Percentiles rank a stretch among this genome's conserved stretches.
Evolutionary conservation across 1,284 basidiomycete genomes (phyloP).

Genomic region (Melampsora larici-populina): DNA sequence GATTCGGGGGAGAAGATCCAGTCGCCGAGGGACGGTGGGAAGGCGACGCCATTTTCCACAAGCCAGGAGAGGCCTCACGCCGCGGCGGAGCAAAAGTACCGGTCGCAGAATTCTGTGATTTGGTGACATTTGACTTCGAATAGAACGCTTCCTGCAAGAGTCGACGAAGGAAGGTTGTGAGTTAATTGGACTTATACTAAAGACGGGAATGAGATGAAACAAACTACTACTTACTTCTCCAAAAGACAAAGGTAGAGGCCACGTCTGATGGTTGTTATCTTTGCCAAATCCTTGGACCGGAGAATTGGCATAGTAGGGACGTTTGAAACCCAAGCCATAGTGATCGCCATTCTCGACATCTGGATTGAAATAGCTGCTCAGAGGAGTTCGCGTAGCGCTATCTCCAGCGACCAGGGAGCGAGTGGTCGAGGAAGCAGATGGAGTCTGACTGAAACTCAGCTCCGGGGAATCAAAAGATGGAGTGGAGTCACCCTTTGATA

Average conservation of each 20-base stretch:
- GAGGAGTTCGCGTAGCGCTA: conserved; percentile 5
- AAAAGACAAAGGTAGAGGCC: conserved; percentile 38
- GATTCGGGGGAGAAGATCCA: conserved; percentile 15
- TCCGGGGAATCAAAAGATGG: conserved; percentile 26
- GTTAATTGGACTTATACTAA: not conserved
- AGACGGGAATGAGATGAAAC: not conserved
- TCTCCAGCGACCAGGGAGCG: conserved; percentile 26
- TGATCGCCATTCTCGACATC: not conserved
- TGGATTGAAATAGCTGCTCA: not conserved
- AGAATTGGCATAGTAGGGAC: not conserved
- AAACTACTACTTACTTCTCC: conserved; percentile 25
- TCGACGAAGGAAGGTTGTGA: not conserved
- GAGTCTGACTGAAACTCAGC: conserved; percentile 37
- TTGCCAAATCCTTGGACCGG: conserved; percentile 9
- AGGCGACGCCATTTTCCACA: conserved; percentile 21
- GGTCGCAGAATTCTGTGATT: conserved; percentile 2
- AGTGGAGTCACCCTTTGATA: conserved; percentile 16
- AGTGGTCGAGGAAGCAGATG: conserved; percentile 38
- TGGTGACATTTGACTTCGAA: conserved; percentile 43
- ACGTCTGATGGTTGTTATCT: conserved; percentile 16
- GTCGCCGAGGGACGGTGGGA: conserved; percentile 5
- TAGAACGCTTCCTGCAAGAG: conserved; percentile 40
- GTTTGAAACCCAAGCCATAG: conserved; percentile 22
- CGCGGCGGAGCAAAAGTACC: not conserved
- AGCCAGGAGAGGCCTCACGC: conserved; percentile 22